A percentile compares a stretch with the other conserved stretches of the same genome.
Conservation (phyloP, 2,329 filamentous ascomycete species). For the Fusarium subglutinans region DNA sequence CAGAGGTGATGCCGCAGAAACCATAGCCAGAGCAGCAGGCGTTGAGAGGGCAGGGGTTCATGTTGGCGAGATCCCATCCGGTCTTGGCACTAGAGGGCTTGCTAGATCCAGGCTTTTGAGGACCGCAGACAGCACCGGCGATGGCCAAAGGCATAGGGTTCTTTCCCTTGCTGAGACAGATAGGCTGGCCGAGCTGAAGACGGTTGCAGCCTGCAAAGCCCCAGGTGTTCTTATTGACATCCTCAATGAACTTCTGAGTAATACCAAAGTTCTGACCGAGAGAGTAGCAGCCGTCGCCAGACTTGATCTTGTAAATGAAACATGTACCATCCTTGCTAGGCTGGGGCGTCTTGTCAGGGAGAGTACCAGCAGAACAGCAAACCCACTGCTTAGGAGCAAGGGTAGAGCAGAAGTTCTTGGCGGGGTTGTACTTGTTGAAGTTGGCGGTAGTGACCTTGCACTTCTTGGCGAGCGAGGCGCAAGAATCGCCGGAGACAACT, state of each 20-base stretch:
- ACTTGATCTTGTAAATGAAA: constrained; percentile 44
- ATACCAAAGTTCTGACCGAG: constrained; percentile 48
- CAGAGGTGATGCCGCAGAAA: constrained; percentile 54
- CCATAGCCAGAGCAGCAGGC: constrained; percentile 55
- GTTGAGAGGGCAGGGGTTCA: constrained; percentile 59
- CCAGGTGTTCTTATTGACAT: constrained; percentile 51
- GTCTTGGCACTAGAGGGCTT: constrained; percentile 42
- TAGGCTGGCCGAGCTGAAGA: constrained; percentile 39
- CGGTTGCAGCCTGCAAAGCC: constrained; percentile 48
- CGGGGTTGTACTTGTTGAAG: constrained; percentile 52
- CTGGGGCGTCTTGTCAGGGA: constrained; percentile 48
- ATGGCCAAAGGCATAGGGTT: constrained; percentile 47
- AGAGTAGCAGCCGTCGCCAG: constrained; percentile 46
- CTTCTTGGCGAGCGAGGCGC: constrained; percentile 47
- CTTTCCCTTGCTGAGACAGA: constrained; percentile 49
- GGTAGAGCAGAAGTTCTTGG: constrained; percentile 45
- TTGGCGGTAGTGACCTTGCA: constrained; percentile 52
- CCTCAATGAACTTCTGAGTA: constrained; percentile 49
- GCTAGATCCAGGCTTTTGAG: constrained; percentile 43
- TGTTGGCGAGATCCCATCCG: constrained; percentile 42
- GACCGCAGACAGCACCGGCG: constrained; percentile 47
- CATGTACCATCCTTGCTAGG: constrained; percentile 50
- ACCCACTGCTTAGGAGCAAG: constrained; percentile 48
- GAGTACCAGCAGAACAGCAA: constrained; percentile 49
- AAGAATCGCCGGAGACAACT: constrained; percentile 50